Base-by-base conservation (phyloP, 1,284 basidiomycete genomes). In the Kalmanozyma brasiliensis region DNA sequence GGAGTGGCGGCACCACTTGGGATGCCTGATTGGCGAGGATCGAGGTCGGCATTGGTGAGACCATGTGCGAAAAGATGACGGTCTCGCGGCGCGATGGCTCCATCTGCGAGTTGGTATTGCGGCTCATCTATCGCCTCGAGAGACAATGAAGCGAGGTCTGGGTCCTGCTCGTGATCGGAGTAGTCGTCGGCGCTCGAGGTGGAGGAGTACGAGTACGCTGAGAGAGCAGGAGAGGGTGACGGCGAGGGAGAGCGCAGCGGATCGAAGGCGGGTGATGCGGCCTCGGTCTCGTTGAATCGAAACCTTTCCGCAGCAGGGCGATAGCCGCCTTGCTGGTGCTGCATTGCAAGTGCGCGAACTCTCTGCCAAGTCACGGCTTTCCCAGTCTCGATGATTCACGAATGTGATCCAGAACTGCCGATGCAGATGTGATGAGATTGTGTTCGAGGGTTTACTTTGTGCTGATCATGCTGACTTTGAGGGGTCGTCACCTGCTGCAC, bases 101-200 rank as follows among this genome's bases (percentile, higher is more conserved):
- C 13, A 22, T 45, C 41, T 14, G 44, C 16, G 40, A 64, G 55
- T 22, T 22, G 67, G 23, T 70, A 64, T 20, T 45, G 61, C n/a
- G 67, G 67, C 29, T 70, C 67, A 26, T 70, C 67, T 38, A 70
- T 64, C 13, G 49, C 65, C 35, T 75, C 73, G 9, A 75, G 62
- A 6, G 64, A 73, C 19, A 75, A 44, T 10, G 61, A 46, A 13
- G 51, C 57, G 30, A 75, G 48, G 17, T 75, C 73, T n/a, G 57
- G 49, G 16, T 65, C 64, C 5, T 64, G 52, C 11, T 70, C 67
- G 13, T 63, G 52, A 13, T 70, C 67, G 13, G 67, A 68, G 13
- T 58, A 47, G 46, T 69, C 65, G 24, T 51, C 57, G 11, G 48
- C 41, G 30, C 57, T 66, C 11, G 64, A 60, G 24, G 69, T 33